phyloP scores from a whole-genome alignment of 768 basidiomycete species.

The Baorangia bicolor region DNA sequence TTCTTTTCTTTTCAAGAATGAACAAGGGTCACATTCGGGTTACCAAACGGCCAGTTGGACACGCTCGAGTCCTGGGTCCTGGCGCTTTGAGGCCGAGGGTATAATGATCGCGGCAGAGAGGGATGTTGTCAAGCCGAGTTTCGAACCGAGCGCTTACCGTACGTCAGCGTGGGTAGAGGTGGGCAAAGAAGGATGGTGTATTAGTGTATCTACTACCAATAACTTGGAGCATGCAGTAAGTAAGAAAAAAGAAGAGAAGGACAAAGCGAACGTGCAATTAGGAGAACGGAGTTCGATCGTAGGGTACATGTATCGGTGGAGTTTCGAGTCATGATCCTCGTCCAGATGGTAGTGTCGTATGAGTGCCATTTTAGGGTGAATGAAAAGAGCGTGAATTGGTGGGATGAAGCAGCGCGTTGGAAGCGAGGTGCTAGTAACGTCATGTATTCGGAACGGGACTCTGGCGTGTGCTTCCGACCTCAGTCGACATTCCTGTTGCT shows the following conservation, averaged over 20 bases:
- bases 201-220: slow-evolving; percentile 23
- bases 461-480: slow-evolving; percentile 5
- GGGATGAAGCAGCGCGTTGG: slow-evolving; percentile 3
- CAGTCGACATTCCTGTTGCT: slow-evolving; percentile 11
- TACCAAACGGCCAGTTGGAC: not conserved
- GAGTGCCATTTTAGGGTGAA: slow-evolving; percentile 24
- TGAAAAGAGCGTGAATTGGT: slow-evolving; percentile 23
- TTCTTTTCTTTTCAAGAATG: not conserved
- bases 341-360: slow-evolving; percentile 27
- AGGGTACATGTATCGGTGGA: slow-evolving; percentile 4
- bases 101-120: not conserved
- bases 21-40: not conserved
- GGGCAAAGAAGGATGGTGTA: not conserved
- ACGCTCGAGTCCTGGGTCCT: no score
- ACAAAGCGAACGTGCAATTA: slow-evolving; percentile 23
- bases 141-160: not conserved
- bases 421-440: slow-evolving; percentile 16
- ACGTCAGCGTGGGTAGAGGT: not conserved
- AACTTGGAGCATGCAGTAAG: slow-evolving; percentile 5
- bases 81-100: not conserved
- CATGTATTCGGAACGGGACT: slow-evolving; percentile 16
- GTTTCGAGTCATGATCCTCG: slow-evolving; percentile 31
- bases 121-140: not conserved
- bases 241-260: not conserved
- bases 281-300: slow-evolving; percentile 15